A percentile compares a stretch with the other conserved stretches of the same genome.
Conservation (phyloP, 345 rosid genomes). For the Eucalyptus sp. region DNA sequence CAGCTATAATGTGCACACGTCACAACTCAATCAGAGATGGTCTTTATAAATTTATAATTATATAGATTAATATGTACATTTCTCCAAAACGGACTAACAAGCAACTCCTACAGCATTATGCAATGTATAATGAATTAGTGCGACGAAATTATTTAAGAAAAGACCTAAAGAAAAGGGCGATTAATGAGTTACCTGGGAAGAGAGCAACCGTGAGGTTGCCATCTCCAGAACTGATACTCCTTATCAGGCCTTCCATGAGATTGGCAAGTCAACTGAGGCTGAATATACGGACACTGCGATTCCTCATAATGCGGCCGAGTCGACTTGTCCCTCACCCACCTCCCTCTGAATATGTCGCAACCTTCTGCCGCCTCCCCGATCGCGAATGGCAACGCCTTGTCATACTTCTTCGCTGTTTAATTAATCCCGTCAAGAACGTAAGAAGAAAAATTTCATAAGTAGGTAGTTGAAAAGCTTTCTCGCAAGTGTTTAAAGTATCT, state of each 20-base stretch:
- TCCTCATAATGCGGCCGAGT: slow-evolving; percentile 73
- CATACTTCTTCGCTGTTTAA: not conserved
- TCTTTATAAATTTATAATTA: not conserved
- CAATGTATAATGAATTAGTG: not conserved
- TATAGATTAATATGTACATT: not conserved
- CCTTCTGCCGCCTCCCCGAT: slow-evolving; percentile 42
- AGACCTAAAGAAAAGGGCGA: not conserved
- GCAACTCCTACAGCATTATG: not conserved
- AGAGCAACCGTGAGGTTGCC: slow-evolving; percentile 87
- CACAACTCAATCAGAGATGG: not conserved
- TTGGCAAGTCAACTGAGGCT: slow-evolving; percentile 94
- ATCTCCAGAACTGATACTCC: slow-evolving; percentile 76
- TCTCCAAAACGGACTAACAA: not conserved
- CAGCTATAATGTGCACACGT: not conserved
- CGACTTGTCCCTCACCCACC: slow-evolving; percentile 69
- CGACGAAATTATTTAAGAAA: not conserved
- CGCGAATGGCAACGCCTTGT: slow-evolving; percentile 35
- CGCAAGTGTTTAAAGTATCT: not conserved
- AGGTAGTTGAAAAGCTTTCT: not conserved
- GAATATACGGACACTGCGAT: slow-evolving; percentile 90
- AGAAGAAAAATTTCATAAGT: not conserved
- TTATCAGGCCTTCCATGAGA: slow-evolving; percentile 78
- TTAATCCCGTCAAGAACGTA: not conserved
- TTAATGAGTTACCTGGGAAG: slow-evolving; percentile 53
- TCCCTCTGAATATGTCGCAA: slow-evolving; percentile 70